These are phyloP conservation scores for Elsinoe perseae DNA, from an alignment of 2,329 filamentous ascomycete genomes.

Conservation along the genomic window DNA sequence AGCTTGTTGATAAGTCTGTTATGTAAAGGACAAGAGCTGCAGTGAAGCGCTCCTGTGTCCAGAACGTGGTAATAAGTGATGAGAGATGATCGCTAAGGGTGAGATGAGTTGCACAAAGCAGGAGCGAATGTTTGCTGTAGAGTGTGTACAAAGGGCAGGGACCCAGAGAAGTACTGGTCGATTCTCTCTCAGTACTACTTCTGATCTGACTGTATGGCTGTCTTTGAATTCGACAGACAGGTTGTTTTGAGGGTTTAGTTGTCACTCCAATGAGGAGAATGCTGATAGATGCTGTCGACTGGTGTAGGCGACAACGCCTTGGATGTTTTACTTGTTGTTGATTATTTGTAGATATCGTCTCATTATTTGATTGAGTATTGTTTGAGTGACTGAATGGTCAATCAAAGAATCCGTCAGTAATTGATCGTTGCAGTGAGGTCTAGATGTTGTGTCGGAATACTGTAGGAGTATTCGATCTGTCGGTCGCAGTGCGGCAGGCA, in stretches of 20 bases:
- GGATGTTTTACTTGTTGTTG: background rate
- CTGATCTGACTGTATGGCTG: background rate
- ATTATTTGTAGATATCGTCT: background rate
- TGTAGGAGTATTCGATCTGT: background rate
- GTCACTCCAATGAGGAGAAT: background rate
- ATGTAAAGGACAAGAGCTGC: no score
- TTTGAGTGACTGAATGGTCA: slow-evolving; percentile 8
- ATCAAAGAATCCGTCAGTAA: background rate
- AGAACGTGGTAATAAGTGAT: background rate
- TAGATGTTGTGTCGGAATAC: background rate
- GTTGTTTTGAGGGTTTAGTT: background rate
- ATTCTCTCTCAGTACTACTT: background rate
- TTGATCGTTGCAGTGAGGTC: background rate
- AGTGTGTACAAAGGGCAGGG: slow-evolving; percentile 15
- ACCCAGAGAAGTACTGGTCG: background rate
- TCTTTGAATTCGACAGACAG: background rate
- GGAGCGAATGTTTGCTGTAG: background rate
- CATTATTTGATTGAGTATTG: slow-evolving; percentile 4
- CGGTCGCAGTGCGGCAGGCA: background rate
- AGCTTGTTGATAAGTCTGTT: no score
- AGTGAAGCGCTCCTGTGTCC: no score
- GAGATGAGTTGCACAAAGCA: background rate
- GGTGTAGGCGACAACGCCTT: background rate
- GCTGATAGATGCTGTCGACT: background rate
- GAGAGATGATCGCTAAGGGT: background rate